phyloP scores from a whole-genome alignment of 164 flowering plant species.

The Sedum album region DNA sequence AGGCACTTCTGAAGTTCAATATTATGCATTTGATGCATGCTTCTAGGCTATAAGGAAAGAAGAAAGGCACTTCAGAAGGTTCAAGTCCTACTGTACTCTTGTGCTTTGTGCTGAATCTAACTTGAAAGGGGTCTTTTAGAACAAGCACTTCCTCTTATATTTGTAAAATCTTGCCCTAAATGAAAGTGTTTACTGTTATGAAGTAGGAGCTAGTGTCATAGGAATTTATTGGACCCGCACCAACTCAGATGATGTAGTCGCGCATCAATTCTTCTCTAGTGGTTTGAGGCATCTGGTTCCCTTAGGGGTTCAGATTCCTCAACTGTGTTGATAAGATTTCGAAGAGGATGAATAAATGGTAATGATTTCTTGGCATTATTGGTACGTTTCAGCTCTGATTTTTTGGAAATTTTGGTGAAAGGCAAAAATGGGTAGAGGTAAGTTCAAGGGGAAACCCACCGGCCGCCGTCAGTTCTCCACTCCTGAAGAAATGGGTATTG shows the following conservation, averaged over 20 bases:
- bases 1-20: too few species aligned
- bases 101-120: too few species aligned
- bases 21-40: too few species aligned
- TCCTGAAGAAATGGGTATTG: conserved; percentile 32
- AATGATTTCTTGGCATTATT: neutral
- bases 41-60: too few species aligned
- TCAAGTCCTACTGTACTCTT: too few species aligned
- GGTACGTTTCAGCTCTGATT: neutral
- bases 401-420: neutral
- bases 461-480: conserved; percentile 29
- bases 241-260: neutral
- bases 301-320: neutral
- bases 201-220: too few species aligned
- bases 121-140: too few species aligned
- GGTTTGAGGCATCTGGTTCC: neutral
- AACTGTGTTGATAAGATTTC: neutral
- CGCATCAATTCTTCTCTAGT: neutral
- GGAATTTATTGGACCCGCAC: too few species aligned
- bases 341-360: neutral
- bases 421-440: conserved; percentile 2
- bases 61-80: too few species aligned
- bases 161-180: too few species aligned
- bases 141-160: too few species aligned
- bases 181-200: too few species aligned
- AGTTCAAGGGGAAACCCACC: conserved; percentile 6